These are phyloP conservation scores for Dactylellina parvicollis DNA, from an alignment of 2,329 filamentous ascomycete species.

Conservation along the genomic window DNA sequence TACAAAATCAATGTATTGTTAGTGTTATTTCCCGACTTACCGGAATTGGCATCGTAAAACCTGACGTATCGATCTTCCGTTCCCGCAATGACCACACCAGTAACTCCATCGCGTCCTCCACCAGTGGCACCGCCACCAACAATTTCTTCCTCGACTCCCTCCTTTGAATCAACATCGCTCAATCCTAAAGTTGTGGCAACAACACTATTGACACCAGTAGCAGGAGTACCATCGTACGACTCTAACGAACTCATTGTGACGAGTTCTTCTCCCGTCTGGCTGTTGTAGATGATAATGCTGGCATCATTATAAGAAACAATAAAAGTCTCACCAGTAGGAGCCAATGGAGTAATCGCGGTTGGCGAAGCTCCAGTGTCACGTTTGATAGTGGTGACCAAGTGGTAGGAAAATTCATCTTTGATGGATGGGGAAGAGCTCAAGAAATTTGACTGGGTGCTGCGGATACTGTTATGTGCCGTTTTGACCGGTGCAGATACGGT, in stretches of 20 bases:
- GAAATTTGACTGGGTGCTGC: slow-evolving; percentile 76
- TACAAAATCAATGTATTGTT: not conserved
- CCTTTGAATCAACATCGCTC: slow-evolving; percentile 68
- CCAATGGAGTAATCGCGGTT: slow-evolving; percentile 92
- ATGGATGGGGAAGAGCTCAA: slow-evolving; percentile 78
- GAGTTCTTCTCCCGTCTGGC: slow-evolving; percentile 87
- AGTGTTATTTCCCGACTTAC: slow-evolving; percentile 69
- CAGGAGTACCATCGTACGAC: slow-evolving; percentile 87
- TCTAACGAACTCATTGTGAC: slow-evolving; percentile 92
- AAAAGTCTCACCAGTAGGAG: slow-evolving; percentile 82
- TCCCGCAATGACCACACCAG: slow-evolving; percentile 93
- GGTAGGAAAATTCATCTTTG: slow-evolving; percentile 85
- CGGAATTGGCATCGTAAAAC: slow-evolving; percentile 98
- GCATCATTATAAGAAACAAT: slow-evolving; percentile 93
- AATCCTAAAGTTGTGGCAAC: slow-evolving; percentile 86
- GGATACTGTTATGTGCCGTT: slow-evolving; percentile 36
- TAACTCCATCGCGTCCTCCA: slow-evolving; percentile 80
- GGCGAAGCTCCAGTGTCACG: slow-evolving; percentile 76
- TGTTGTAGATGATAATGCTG: slow-evolving; percentile 90
- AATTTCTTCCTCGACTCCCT: slow-evolving; percentile 77
- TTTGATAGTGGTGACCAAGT: slow-evolving; percentile 84
- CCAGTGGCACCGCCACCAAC: slow-evolving; percentile 81
- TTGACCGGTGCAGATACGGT: slow-evolving; percentile 87
- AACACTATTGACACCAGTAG: slow-evolving; percentile 86
- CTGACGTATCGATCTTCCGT: slow-evolving; percentile 96